A percentile compares a stretch with the other conserved stretches of the same genome.
phyloP scores from a whole-genome alignment of 768 basidiomycete genomes.

The Rhodosporidiobolus sp. region DNA sequence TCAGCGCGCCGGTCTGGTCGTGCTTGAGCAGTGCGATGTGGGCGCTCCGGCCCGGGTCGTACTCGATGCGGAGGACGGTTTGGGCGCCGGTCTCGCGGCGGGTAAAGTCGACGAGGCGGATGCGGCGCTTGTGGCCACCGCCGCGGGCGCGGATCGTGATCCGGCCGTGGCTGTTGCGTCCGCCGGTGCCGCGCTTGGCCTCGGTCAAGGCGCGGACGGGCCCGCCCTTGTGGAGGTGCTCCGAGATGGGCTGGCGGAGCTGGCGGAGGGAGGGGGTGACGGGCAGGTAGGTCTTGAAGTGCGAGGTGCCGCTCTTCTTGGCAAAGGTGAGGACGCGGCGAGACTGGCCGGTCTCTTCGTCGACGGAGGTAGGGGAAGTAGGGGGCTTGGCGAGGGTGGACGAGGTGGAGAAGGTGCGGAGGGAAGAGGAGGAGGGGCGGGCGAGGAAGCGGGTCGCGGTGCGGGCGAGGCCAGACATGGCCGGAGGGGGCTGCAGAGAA shows the following conservation, averaged over 20 bases:
- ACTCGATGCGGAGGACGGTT: conserved; percentile 91
- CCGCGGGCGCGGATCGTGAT: conserved; percentile 86
- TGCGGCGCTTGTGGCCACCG: conserved; percentile 83
- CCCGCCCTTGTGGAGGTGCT: conserved; percentile 78
- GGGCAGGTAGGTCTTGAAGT: conserved; percentile 88
- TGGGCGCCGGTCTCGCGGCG: conserved; percentile 74
- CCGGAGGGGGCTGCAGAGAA: not conserved
- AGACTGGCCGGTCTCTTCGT: not conserved
- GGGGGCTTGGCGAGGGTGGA: not conserved
- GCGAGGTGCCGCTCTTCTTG: conserved; percentile 33
- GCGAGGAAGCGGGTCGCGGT: not conserved
- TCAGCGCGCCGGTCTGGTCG: conserved; percentile 58
- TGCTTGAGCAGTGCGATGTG: conserved; percentile 87
- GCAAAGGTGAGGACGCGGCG: conserved; percentile 31
- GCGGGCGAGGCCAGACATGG: not conserved
- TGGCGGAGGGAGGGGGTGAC: conserved; percentile 82
- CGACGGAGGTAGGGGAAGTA: not conserved
- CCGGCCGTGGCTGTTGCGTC: conserved; percentile 73
- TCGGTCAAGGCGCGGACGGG: conserved; percentile 79
- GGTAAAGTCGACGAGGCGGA: conserved; percentile 81
- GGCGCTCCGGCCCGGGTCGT: conserved; percentile 87
- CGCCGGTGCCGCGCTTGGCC: conserved; percentile 77
- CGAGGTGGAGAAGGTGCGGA: conserved; percentile 10
- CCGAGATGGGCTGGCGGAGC: conserved; percentile 72
- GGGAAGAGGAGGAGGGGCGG: conserved; percentile 11